Conservation (phyloP, 2,329 filamentous ascomycete species). For the Cladosporium cucumerinum region DNA sequence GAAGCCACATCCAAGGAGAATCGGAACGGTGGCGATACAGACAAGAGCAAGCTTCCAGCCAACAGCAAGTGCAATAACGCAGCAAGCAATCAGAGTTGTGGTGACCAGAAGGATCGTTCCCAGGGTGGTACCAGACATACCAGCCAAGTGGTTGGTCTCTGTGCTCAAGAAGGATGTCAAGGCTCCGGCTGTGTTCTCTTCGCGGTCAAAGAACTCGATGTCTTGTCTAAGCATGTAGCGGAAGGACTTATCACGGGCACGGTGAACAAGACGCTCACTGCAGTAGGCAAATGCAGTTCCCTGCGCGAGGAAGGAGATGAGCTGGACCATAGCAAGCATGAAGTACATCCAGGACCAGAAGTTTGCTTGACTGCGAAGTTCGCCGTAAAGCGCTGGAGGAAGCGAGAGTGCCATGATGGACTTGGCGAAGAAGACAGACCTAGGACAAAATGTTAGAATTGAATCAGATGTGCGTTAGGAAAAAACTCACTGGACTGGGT, state of each 20-base stretch:
- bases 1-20: conserved; percentile 78
- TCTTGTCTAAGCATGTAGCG: conserved; percentile 87
- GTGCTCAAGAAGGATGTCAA: conserved; percentile 86
- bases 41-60: conserved; percentile 88
- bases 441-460: too few species aligned
- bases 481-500: too few species aligned
- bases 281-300: conserved; percentile 76
- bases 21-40: conserved; percentile 72
- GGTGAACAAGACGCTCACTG: conserved; percentile 80
- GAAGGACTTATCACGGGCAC: conserved; percentile 79
- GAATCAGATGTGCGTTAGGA: too few species aligned
- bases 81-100: conserved; percentile 74
- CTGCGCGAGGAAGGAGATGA: conserved; percentile 65
- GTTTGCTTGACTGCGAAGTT: conserved; percentile 67
- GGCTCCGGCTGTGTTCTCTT: conserved; percentile 84
- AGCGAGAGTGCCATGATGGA: conserved; percentile 70
- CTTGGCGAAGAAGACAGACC: conserved; percentile 81
- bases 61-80: conserved; percentile 66
- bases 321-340: conserved; percentile 72
- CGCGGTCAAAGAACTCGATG: conserved; percentile 83
- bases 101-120: conserved; percentile 78
- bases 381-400: conserved; percentile 44
- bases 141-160: conserved; percentile 83
- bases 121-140: conserved; percentile 81
- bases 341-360: conserved; percentile 91